A percentile compares a stretch with the other conserved stretches of the same genome.
Evolutionary conservation across 805 yeast species (phyloP).

Genomic region (Wickerhamiella siamensis): DNA sequence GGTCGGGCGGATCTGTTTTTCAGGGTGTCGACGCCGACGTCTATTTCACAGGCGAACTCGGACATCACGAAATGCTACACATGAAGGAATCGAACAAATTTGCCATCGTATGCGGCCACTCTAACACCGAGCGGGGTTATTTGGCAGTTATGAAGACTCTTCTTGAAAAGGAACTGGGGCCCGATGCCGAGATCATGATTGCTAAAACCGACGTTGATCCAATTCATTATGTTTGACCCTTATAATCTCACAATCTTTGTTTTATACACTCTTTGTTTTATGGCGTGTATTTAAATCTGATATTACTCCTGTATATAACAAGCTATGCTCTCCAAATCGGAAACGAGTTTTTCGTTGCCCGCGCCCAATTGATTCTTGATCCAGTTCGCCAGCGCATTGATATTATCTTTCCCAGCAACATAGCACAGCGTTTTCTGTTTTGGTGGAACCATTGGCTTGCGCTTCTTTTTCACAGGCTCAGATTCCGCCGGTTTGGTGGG

Average conservation of each 20-base stretch:
- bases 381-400: constrained; percentile 20
- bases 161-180: constrained; percentile 30
- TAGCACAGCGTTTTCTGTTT: constrained; percentile 12
- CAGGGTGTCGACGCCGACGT: constrained; percentile 44
- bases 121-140: constrained; percentile 87
- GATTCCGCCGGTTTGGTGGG: neutral
- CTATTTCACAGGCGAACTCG: constrained; percentile 79
- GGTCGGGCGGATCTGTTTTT: constrained; percentile 77
- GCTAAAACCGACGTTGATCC: constrained; percentile 58
- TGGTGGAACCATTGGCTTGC: constrained; percentile 7
- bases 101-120: constrained; percentile 72
- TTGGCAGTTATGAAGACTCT: constrained; percentile 38
- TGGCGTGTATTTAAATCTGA: no score
- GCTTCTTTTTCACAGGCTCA: constrained; percentile 6
- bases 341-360: constrained; percentile 3
- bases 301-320: constrained; percentile 1
- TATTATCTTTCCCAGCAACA: constrained; percentile 18
- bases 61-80: constrained; percentile 79
- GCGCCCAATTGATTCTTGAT: constrained; percentile 15
- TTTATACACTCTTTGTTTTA: no score
- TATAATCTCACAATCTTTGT: no score
- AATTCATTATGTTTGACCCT: constrained; percentile 26
- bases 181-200: constrained; percentile 30
- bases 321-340: constrained; percentile 12
- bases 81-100: constrained; percentile 56